These are phyloP conservation scores for Tylopilus sp. DNA, from an alignment of 768 basidiomycete species.

Conservation along the genomic window DNA sequence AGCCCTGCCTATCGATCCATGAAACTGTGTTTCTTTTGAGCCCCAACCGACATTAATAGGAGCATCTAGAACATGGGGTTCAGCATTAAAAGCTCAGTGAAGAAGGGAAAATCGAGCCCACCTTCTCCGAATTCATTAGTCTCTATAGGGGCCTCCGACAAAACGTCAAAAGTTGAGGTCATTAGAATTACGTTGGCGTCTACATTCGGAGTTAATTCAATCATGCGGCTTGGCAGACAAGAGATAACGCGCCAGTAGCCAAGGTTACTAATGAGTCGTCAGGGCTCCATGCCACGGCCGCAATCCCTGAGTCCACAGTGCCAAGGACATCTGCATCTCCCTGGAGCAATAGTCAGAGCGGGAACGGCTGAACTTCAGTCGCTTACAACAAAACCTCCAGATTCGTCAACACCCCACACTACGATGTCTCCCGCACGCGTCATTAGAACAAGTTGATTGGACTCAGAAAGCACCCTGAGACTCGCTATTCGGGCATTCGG, in stretches of 20 bases:
- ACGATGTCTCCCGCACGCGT: slow-evolving; percentile 82
- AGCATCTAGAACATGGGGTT: slow-evolving; percentile 50
- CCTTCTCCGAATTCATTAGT: slow-evolving; percentile 85
- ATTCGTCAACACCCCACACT: slow-evolving; percentile 53
- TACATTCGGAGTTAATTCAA: slow-evolving; percentile 36
- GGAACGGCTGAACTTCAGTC: not conserved
- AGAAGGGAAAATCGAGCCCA: slow-evolving; percentile 24
- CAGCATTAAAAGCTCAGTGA: slow-evolving; percentile 3
- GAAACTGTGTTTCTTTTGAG: slow-evolving; percentile 94
- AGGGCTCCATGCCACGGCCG: slow-evolving; percentile 85
- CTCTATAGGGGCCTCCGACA: slow-evolving; percentile 75
- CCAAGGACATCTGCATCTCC: slow-evolving; percentile 69
- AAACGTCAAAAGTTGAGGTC: slow-evolving; percentile 84
- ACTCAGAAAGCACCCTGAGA: slow-evolving; percentile 70
- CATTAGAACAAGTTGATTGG: slow-evolving; percentile 60
- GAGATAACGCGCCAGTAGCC: slow-evolving; percentile 57
- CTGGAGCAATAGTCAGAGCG: slow-evolving; percentile 13
- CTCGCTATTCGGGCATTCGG: slow-evolving; percentile 49
- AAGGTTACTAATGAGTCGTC: slow-evolving; percentile 86
- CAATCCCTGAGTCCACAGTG: slow-evolving; percentile 79
- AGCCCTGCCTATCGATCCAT: slow-evolving; percentile 88
- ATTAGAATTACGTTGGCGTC: slow-evolving; percentile 82
- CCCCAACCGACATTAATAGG: slow-evolving; percentile 99
- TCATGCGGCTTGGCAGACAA: not conserved
- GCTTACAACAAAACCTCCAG: slow-evolving; percentile 42